Base-by-base conservation (phyloP, 768 basidiomycete species). In the Royoungia palumana region DNA sequence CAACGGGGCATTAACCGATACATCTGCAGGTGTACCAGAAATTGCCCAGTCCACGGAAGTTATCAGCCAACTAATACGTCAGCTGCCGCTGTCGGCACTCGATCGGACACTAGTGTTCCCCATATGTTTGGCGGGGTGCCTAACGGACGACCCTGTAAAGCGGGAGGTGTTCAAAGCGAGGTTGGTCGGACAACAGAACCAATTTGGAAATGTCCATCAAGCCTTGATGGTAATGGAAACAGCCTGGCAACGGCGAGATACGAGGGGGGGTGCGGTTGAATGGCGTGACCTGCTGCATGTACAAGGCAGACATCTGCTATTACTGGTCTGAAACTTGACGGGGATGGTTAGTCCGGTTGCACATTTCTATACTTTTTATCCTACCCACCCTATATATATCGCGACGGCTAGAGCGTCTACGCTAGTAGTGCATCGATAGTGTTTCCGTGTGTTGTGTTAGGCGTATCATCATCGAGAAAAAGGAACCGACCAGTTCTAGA, bases 21-120 rank as follows among this genome's bases (percentile, higher is more conserved):
- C 17, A 27, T 46, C 51, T 46, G 46, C 65, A 87, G 87, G 81
- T 58, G 83, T 89, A 21, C 77, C 82, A 41, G 88, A 90, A 65
- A 87, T 92, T 55, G 70, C 64, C 46, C 67, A 72, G 35, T 80
- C 78, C 9, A 80, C 86, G 25, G 76, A 78, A 22, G 63, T 60
- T 36, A 75, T 88, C 41, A 70, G 80, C 44, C 76, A 77, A 38
- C 68, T 76, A 19, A 62, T 89, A 46, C 69, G 72, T 48, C 75
- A 77, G 55, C 62, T 89, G 44, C 77, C 75, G 22, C 67, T 79
- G 35, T 81, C 82, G 14, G 72, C 78, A 49, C 66, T 80, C 36
- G 89, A 92, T 64, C 79, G 85, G 48, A 75, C 78, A 8, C 66
- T 89, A 35, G 72, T 87, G 19, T 85, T 89, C 67, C 87, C 89